These are phyloP conservation scores for Carex littledalei DNA, from an alignment of 176 grass and related monocot genomes.

Conservation along the genomic window DNA sequence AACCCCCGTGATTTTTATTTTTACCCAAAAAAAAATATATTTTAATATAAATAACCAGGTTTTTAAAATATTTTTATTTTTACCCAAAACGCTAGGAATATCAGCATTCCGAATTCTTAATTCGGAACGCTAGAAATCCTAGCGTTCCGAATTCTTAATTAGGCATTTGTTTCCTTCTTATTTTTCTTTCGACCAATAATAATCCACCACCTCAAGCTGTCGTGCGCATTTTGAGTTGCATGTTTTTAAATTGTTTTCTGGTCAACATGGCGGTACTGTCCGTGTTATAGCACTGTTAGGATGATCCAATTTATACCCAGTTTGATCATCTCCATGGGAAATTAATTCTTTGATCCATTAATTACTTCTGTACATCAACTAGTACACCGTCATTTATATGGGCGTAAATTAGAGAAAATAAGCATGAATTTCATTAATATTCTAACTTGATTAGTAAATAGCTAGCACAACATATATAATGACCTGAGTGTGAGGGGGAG, in stretches of 20 bases:
- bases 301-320: background rate
- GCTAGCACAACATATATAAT: background rate
- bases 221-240: slow-evolving; percentile 2
- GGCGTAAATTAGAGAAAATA: background rate
- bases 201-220: background rate
- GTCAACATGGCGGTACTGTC: slow-evolving; percentile 17
- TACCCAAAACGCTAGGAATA: too few species aligned
- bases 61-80: too few species aligned
- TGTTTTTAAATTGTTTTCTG: background rate
- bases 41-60: too few species aligned
- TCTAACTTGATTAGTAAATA: background rate
- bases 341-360: background rate
- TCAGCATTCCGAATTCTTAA: too few species aligned
- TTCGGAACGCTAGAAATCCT: too few species aligned
- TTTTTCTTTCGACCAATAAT: background rate
- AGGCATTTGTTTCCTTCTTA: background rate
- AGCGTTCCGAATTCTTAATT: too few species aligned
- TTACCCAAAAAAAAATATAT: too few species aligned
- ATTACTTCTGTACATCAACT: background rate
- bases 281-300: background rate
- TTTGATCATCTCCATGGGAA: background rate
- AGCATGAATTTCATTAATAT: background rate
- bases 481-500: background rate
- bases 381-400: background rate
- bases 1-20: too few species aligned